Evolutionary conservation across 2,329 filamentous ascomycete species (phyloP).

Genomic region (Colletotrichum kahawae): DNA sequence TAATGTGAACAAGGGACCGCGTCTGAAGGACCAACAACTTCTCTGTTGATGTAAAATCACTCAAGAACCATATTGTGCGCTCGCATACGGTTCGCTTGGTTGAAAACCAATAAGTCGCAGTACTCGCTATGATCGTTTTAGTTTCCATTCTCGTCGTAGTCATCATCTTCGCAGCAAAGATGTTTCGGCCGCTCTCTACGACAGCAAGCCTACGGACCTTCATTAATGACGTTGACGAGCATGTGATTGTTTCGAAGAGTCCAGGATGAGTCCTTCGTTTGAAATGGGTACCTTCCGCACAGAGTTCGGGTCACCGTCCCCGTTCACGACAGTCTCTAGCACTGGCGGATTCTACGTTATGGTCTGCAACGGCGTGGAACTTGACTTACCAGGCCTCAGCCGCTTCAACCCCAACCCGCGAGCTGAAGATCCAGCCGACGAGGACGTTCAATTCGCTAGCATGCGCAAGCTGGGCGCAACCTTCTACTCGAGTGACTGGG

Average conservation of each 20-base stretch:
- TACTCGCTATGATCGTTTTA: not conserved
- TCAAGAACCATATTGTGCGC: too few relatives aligned
- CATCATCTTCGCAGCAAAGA: not conserved
- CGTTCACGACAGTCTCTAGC: too few relatives aligned
- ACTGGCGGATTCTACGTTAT: not conserved
- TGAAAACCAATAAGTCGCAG: too few relatives aligned
- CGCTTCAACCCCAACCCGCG: not conserved
- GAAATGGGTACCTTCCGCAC: too few relatives aligned
- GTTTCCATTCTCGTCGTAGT: not conserved
- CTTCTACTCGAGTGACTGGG: not conserved
- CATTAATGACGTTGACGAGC: not conserved
- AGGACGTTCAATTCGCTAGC: rapidly evolving
- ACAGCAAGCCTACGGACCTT: not conserved
- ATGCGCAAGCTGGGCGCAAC: not conserved
- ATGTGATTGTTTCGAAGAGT: too few relatives aligned
- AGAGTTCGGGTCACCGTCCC: too few relatives aligned
- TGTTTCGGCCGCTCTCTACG: not conserved
- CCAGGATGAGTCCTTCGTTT: too few relatives aligned
- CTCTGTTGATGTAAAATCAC: too few relatives aligned
- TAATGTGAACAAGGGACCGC: rapidly evolving
- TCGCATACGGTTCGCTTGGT: too few relatives aligned
- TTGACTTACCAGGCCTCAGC: not conserved
- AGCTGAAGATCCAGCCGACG: not conserved
- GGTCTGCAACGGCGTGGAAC: not conserved
- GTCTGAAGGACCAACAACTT: too few relatives aligned